Evolutionary conservation across 257 asterid genomes (phyloP).

Genomic region (Knoxia roxburghii): DNA sequence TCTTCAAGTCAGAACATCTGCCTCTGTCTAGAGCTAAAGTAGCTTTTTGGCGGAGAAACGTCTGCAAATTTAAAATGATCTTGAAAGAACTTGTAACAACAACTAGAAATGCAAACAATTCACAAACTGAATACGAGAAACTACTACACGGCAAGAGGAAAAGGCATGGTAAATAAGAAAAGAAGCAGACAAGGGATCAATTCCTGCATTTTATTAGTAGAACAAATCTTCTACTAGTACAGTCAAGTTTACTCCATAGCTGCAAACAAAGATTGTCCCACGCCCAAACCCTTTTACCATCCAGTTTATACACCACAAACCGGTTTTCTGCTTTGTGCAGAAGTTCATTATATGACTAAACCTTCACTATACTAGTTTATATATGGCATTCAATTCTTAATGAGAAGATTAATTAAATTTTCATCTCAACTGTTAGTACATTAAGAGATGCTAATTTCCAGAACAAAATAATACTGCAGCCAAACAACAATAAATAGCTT

Average conservation of each 20-base stretch:
- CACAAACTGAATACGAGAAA: neutral
- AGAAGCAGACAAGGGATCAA: neutral
- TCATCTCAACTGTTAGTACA: neutral
- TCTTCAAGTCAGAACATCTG: slow-evolving; percentile 32
- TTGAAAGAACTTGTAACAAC: neutral
- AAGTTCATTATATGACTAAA: no score
- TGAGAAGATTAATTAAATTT: neutral
- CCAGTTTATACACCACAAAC: neutral
- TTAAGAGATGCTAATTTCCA: neutral
- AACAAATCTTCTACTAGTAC: no score
- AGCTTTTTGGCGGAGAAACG: slow-evolving; percentile 82
- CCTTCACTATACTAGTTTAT: neutral
- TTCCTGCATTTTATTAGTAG: neutral
- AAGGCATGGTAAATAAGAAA: neutral
- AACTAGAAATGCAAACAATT: neutral
- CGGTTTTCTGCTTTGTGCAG: neutral
- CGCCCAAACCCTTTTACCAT: neutral
- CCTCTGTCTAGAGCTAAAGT: slow-evolving; percentile 54
- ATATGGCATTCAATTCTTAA: neutral
- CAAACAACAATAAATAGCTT: neutral
- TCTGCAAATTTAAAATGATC: slow-evolving; percentile 33
- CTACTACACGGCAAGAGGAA: neutral
- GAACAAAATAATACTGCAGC: neutral
- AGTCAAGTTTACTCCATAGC: neutral
- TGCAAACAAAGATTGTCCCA: neutral